Percentiles rank a stretch among this genome's conserved stretches.
phyloP scores from a whole-genome alignment of 371 early-diverging fungal species.

The Syncephalis plumigaleata region DNA sequence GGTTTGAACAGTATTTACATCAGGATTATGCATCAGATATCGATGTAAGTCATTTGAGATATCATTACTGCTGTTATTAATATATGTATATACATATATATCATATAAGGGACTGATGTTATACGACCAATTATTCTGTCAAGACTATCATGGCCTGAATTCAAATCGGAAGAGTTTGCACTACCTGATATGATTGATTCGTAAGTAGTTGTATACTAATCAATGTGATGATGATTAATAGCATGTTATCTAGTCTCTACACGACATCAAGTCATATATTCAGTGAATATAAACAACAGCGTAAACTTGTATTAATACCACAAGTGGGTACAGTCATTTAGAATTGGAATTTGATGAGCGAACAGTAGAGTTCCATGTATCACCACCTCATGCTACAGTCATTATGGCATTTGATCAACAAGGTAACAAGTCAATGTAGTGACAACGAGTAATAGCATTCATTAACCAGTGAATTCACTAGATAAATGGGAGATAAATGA shows the following conservation, averaged over 20 bases:
- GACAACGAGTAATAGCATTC: not conserved
- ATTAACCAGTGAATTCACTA: not conserved
- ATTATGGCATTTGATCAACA: slow-evolving; percentile 19
- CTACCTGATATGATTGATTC: slow-evolving; percentile 15
- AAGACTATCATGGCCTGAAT: slow-evolving; percentile 31
- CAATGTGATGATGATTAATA: too few species aligned
- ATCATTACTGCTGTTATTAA: not conserved
- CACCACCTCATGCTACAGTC: slow-evolving; percentile 26
- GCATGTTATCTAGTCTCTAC: too few species aligned
- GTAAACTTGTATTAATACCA: slow-evolving; percentile 22
- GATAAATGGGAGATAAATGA: slow-evolving; percentile 16
- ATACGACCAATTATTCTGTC: slow-evolving; percentile 26
- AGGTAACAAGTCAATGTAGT: too few species aligned
- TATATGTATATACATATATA: not conserved
- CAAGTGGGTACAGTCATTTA: slow-evolving; percentile 20
- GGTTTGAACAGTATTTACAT: slow-evolving; percentile 18
- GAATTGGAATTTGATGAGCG: slow-evolving; percentile 23
- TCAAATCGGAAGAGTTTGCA: slow-evolving; percentile 12
- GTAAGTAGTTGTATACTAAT: slow-evolving; percentile 6
- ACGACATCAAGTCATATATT: not conserved
- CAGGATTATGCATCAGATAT: slow-evolving; percentile 3
- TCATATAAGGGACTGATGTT: slow-evolving; percentile 5
- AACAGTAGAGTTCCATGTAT: slow-evolving; percentile 15
- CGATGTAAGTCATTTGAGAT: not conserved
- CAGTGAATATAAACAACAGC: slow-evolving; percentile 15